Base-by-base conservation (phyloP, 352 stramenopile genomes). In the Phytophthora foliorum region DNA sequence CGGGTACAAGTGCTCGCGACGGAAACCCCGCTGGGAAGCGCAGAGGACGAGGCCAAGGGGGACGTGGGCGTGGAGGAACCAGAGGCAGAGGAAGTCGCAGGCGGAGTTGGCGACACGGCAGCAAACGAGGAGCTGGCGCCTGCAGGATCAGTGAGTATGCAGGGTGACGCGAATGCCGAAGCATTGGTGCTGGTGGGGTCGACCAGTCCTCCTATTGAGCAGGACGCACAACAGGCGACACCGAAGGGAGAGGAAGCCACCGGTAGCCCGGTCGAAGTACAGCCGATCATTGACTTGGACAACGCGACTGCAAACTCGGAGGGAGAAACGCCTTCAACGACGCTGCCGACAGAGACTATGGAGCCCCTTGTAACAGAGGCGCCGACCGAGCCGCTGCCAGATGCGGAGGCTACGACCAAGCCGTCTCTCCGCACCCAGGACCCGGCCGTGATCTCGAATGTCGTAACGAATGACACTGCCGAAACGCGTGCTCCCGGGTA, bases 371-470 rank as follows among this genome's bases (percentile, higher is more conserved):
- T 36, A 22, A 61, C 51, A 8, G 36, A 65, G 31, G 16, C 51
- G 1, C 55, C 56, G 7, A 39, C 36, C 22, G 25, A 68, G 25
- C 31, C 10, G 2, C 9, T 56, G 22, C 22, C 31, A 6, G 27
- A 65, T 49, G 55, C 50, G 45, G 52, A 39, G 24, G 17, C 27
- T 29, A 75, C 74, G 11, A 67, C 58, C 17, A 86, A 70, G 52
- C 79, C 79, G 44, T 69, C 61, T 36, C 57, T 86, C 27, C 80
- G 80, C 44, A 69, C 60, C 3, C 41, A 83, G 7, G 62, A 69
- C 27, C 63, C 73, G 11, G 39, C 57, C 31, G 39, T 74, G 3
- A 66, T 67, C 17, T 69, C 69, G 1, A 60, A 74, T 36, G 32
- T 64, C 16, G 41, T 68, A 9, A 70, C 55, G n/a, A 69, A 69